A percentile compares a stretch with the other conserved stretches of the same genome.
phyloP scores from a whole-genome alignment of 2,329 filamentous ascomycete species.

The Claviceps citrina region DNA sequence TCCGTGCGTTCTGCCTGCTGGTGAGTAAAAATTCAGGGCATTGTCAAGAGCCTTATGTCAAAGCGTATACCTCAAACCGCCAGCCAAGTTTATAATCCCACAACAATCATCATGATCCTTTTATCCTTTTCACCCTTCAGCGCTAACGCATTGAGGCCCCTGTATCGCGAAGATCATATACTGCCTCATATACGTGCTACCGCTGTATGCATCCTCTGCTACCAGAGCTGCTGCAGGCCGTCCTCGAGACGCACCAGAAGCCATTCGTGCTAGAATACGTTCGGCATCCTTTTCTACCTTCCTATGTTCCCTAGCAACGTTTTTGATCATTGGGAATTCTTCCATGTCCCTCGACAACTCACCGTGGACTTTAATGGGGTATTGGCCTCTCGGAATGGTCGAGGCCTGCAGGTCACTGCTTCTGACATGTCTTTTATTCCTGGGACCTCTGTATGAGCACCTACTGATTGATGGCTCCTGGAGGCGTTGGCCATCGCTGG shows the following conservation, averaged over 20 bases:
- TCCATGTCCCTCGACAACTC: background rate
- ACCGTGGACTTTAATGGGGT: slow-evolving; percentile 53
- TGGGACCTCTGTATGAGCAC: slow-evolving; percentile 68
- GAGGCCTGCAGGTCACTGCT: slow-evolving; percentile 51
- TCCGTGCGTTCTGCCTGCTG: too few relatives aligned
- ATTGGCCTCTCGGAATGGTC: slow-evolving; percentile 57
- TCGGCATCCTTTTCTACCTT: slow-evolving; percentile 65
- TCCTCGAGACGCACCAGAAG: slow-evolving; percentile 73
- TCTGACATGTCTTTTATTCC: slow-evolving; percentile 65
- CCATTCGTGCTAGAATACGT: slow-evolving; percentile 73
- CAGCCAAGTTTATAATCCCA: too few relatives aligned
- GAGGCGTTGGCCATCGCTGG: slow-evolving; percentile 44
- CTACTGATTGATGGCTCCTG: slow-evolving; percentile 58
- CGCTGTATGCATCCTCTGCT: slow-evolving; percentile 69
- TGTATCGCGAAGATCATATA: slow-evolving; percentile 44
- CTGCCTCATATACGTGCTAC: slow-evolving; percentile 77
- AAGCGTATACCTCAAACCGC: too few relatives aligned
- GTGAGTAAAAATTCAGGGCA: too few relatives aligned
- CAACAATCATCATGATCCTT: too few relatives aligned
- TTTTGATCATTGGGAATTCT: slow-evolving; percentile 39
- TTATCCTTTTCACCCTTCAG: too few relatives aligned
- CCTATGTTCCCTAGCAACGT: slow-evolving; percentile 49
- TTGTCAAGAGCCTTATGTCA: too few relatives aligned
- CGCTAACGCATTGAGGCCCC: background rate
- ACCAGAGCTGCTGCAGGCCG: slow-evolving; percentile 68